Conservation (phyloP, 495 filamentous ascomycete genomes). For the Penicillium roqueforti region DNA sequence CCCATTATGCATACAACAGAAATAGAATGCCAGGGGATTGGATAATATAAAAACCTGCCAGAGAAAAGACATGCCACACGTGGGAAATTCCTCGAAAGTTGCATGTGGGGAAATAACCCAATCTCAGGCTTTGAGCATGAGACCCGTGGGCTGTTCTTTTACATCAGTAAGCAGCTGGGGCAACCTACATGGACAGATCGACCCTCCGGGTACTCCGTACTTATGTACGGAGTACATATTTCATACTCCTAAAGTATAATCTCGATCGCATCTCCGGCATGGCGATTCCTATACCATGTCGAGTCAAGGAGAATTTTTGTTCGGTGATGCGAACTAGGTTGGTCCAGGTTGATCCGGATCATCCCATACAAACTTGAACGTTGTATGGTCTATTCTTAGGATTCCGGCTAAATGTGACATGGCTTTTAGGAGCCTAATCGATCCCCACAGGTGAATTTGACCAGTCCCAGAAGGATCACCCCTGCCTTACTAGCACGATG, state of each 20-base stretch:
- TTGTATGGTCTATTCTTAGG: background rate
- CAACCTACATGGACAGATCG: background rate
- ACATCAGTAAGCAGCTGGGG: background rate
- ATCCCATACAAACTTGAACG: background rate
- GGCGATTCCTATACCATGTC: background rate
- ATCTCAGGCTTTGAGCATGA: background rate
- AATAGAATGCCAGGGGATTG: background rate
- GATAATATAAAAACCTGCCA: background rate
- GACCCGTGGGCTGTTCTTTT: background rate
- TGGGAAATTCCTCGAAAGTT: background rate
- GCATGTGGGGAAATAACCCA: background rate
- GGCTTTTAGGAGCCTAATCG: constrained; percentile 5
- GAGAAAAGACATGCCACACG: background rate
- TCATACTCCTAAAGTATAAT: too few relatives aligned
- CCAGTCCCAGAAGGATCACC: constrained; percentile 9
- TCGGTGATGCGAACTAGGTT: background rate
- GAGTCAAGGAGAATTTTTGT: constrained; percentile 9
- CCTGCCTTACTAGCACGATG: constrained; percentile 20
- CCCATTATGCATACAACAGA: constrained; percentile 4
- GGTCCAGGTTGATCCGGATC: constrained; percentile 4
- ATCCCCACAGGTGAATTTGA: constrained; percentile 3
- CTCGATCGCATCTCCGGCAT: background rate
- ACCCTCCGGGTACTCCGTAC: background rate
- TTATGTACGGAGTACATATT: too few relatives aligned
- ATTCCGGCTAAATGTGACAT: background rate